These are phyloP conservation scores for Rhododendron simsii DNA, from an alignment of 148 eudicot genomes.

Conservation along the genomic window DNA sequence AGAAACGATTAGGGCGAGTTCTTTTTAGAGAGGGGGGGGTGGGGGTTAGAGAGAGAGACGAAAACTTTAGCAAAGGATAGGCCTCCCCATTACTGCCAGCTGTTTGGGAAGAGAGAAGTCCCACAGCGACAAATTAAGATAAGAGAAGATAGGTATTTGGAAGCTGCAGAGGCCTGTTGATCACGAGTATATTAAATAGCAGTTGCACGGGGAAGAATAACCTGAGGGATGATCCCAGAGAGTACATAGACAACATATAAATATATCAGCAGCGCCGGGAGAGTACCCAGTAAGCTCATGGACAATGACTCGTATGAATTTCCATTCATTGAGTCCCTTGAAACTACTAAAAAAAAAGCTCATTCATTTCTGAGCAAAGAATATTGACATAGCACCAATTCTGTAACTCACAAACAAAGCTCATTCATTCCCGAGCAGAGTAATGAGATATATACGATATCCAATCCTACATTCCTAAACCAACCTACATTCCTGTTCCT, in stretches of 20 bases:
- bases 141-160: no score
- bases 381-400: neutral
- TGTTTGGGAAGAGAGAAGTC: no score
- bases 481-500: neutral
- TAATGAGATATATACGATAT: conserved; percentile 13
- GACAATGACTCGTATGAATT: neutral
- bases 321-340: neutral
- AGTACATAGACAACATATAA: neutral
- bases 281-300: neutral
- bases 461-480: neutral
- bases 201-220: neutral
- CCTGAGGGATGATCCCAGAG: neutral
- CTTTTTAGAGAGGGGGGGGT: no score
- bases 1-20: no score
- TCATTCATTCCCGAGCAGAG: conserved; percentile 17
- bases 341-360: neutral
- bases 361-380: conserved; percentile 3
- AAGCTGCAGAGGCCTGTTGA: no score
- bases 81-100: no score
- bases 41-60: no score
- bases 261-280: neutral
- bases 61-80: no score
- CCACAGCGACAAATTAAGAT: no score
- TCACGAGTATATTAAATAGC: neutral
- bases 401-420: conserved; percentile 3